Conservation (phyloP, 805 yeast genomes). For the Candida ovalis region DNA sequence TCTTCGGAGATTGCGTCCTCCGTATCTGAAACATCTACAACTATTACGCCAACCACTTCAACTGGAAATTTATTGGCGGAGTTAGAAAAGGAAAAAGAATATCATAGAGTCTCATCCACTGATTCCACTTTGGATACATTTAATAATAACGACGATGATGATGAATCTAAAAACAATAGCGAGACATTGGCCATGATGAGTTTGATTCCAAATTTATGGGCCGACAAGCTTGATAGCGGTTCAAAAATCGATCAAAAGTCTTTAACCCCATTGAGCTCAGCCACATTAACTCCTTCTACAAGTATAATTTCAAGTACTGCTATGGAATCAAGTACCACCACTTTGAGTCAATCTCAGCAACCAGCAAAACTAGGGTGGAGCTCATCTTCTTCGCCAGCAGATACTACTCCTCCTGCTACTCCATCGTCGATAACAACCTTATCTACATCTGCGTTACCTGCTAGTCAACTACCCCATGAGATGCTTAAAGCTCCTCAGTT, state of each 20-base stretch:
- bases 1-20: conserved; percentile 10
- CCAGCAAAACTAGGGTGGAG: conserved; percentile 1
- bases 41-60: conserved; percentile 15
- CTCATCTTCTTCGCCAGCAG: background rate
- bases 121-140: background rate
- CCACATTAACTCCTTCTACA: conserved; percentile 5
- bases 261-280: conserved; percentile 4
- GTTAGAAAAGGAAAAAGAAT: conserved; percentile 5
- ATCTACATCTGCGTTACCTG: background rate
- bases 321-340: conserved; percentile 2
- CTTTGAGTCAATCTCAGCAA: conserved; percentile 1
- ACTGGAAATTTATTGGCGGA: conserved; percentile 14
- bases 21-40: conserved; percentile 16
- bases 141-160: background rate
- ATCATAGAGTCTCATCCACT: background rate
- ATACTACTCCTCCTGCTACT: background rate
- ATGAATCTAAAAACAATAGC: background rate
- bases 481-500: background rate
- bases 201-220: conserved; percentile 26
- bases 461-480: conserved; percentile 1
- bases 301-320: conserved; percentile 3
- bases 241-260: background rate
- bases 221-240: conserved; percentile 7
- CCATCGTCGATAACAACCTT: background rate
- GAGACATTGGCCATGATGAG: conserved; percentile 20